These are phyloP conservation scores for Trichoderma cornu-damae DNA, from an alignment of 2,329 filamentous ascomycete genomes.

Conservation along the genomic window DNA sequence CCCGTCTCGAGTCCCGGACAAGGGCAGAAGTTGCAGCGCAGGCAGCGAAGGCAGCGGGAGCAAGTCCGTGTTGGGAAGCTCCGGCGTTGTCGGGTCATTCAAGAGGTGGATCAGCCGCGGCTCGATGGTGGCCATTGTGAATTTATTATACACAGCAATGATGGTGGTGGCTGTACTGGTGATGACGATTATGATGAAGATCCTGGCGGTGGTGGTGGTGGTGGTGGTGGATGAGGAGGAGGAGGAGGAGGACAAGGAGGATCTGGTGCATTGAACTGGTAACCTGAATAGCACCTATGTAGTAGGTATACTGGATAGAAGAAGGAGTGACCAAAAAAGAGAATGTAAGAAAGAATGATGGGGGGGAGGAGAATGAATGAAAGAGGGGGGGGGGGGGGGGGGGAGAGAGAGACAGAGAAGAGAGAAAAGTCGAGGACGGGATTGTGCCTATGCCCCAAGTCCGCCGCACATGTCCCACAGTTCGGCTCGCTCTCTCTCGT, in stretches of 20 bases:
- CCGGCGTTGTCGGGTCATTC: conserved; percentile 51
- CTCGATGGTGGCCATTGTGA: conserved; percentile 61
- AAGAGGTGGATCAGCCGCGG: conserved; percentile 61
- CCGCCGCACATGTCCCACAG: background rate
- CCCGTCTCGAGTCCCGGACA: conserved; percentile 33
- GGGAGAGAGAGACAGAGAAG: background rate
- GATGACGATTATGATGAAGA: too few species aligned
- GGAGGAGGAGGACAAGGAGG: too few species aligned
- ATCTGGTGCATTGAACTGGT: conserved; percentile 29
- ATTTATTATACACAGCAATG: conserved; percentile 23
- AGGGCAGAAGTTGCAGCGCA: conserved; percentile 40
- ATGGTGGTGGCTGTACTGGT: too few species aligned
- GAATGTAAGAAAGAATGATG: background rate
- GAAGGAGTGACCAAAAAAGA: too few species aligned
- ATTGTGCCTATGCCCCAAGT: background rate
- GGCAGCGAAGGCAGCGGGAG: conserved; percentile 44
- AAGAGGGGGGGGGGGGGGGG: background rate
- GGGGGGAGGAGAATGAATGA: background rate
- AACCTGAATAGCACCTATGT: too few species aligned
- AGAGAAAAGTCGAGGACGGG: background rate
- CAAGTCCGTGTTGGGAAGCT: conserved; percentile 36
- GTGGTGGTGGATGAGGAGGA: too few species aligned
- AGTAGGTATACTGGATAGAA: too few species aligned
- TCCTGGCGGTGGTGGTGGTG: too few species aligned
- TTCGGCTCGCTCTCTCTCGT: background rate